These are phyloP conservation scores for Alternaria arborescens DNA, from an alignment of 2,329 filamentous ascomycete genomes.

Conservation along the genomic window DNA sequence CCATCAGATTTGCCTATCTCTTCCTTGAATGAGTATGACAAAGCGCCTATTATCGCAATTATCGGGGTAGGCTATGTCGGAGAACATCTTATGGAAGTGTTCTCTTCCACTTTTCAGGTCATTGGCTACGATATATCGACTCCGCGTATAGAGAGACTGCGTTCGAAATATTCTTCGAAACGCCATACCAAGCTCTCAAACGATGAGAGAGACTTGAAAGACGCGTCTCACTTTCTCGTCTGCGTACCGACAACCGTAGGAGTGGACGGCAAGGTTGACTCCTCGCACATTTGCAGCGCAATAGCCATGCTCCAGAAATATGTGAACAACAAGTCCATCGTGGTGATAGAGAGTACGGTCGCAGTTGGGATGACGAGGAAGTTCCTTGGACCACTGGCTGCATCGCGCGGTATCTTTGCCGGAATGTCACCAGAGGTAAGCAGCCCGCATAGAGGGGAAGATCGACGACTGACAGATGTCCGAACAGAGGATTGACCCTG, in stretches of 20 bases:
- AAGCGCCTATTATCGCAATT: constrained; percentile 46
- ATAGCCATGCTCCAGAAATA: constrained; percentile 54
- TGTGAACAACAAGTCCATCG: constrained; percentile 55
- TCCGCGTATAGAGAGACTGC: constrained; percentile 6
- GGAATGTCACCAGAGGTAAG: constrained; percentile 61
- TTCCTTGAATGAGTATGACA: background rate
- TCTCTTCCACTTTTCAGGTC: constrained; percentile 53
- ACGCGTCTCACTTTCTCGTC: constrained; percentile 63
- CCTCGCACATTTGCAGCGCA: constrained; percentile 58
- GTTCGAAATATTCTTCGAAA: background rate
- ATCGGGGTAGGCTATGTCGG: constrained; percentile 65
- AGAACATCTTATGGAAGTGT: constrained; percentile 58
- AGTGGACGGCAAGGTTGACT: constrained; percentile 58
- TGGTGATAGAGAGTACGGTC: constrained; percentile 62
- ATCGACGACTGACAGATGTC: background rate
- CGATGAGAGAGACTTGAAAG: background rate
- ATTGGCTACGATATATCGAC: constrained; percentile 49
- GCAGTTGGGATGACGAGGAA: constrained; percentile 64
- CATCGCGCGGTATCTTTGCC: constrained; percentile 5
- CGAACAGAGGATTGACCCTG: constrained; percentile 60
- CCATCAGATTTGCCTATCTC: background rate
- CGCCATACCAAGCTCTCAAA: constrained; percentile 1
- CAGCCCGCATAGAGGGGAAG: background rate
- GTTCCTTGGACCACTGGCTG: constrained; percentile 58
- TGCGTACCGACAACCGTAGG: constrained; percentile 62